Evolutionary conservation across 129 eudicot genomes (phyloP), one percentile per base, ranked within the genome.

Genomic region (Pulicaria dysenterica): DNA sequence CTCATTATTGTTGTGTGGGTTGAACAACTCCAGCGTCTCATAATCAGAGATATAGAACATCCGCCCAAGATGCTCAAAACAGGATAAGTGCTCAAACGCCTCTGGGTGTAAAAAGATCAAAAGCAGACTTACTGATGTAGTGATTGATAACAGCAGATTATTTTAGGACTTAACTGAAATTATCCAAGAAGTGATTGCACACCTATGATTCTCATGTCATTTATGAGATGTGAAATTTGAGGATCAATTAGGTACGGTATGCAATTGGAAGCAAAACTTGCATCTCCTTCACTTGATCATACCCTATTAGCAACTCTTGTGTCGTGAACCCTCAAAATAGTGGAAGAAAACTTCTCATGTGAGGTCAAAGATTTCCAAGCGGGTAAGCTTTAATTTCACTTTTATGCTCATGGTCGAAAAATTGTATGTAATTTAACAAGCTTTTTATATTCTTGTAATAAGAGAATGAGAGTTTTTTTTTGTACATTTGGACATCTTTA

Each of bases 21-120:
- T 63, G 95, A 95, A 45, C 99, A 95, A 31, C 96, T 95, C 47
- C 80, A 82, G 54, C 87, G 96, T 12, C 88, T 95, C 3, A 86
- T 83, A 84, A 73, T 79, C 43, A 84, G 99, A 83, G 99, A 95
- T 48, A 95, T 48, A 75, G 87, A 47, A 79, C 89, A 39, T 76
- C 96, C 19, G 82, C 76, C 11, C 96, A 88, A 74, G 99, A 91
- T 67, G 99, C 97, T 50, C 74, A 77, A 65, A 86, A 83, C 86
- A 83, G 90, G 86, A 91, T 95, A 77, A 79, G 86, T 66, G 88
- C 97, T 17, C 99, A 90, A 74, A 95, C 91, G 88, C 86, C 99
- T 62, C 82, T 95, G 42, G 96, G 88, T 78, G 42, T 80, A 57
- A 95, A 95, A 45, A 86, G 77, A 68, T 59, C 85, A 37, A 88